Evolutionary conservation across 73 alveolate genomes (phyloP), one percentile per base, ranked within the genome.

Genomic region (Paramecium bursaria): DNA sequence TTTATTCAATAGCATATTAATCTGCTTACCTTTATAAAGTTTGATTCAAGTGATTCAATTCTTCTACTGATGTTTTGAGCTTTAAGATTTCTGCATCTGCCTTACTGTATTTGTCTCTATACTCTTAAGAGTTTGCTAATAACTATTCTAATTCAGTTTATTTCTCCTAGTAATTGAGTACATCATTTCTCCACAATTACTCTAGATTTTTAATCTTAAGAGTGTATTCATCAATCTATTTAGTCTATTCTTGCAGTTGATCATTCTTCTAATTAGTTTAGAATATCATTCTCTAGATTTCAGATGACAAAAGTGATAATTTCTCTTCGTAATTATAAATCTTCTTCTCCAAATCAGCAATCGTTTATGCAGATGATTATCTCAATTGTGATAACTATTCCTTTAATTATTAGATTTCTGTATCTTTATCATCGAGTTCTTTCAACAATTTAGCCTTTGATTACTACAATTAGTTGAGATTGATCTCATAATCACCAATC

Each of bases 201-300:
- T 39, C 49, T 39, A 39, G 11, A 11, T 39, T 11, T 39, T 11
- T 39, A 7, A 39, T 39, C 11, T 39, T 39, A 39, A 7, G 5
- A 39, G 49, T 15, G n/a, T 67, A 14, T 15, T 67, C 82, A 67
- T 67, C 82, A 11, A 35, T 39, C 0, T 21, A 21, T 19, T 11
- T 33, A n/a, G 60, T 42, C 22, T 67, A 21, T 42, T 67, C 82
- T 67, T 67, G 44, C 3, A 67, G 19, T 67, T 39, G 22, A 10
- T 67, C 82, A 67, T 67, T 67, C 82, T 67, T 67, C 44, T 67
- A 42, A 67, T 67, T 67, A 0, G 44, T 33, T 67, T 67, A 67
- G 21, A 67, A 67, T 39, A 67, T 4, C 53, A 67, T 67, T 39
- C 82, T 67, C 27, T 67, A 21, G 9, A 67, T 67, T 21, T 67